Conservation (phyloP, 2,329 filamentous ascomycete genomes). For the Chaetoscypha palmicola region DNA sequence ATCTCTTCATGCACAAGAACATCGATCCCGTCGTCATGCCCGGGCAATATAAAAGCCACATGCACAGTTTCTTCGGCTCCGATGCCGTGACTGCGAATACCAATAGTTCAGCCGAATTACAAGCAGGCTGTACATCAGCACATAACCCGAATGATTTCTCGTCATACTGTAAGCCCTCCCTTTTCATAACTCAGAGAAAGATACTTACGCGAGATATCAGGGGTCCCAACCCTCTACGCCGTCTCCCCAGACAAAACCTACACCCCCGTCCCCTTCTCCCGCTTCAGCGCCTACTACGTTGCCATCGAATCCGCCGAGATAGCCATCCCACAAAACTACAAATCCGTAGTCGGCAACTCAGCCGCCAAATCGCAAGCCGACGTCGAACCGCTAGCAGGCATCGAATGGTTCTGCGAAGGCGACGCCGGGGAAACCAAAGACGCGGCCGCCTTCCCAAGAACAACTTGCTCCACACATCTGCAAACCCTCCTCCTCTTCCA, state of each 20-base stretch:
- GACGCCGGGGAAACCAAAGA: slow-evolving; percentile 22
- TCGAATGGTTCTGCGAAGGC: slow-evolving; percentile 35
- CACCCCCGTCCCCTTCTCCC: slow-evolving; percentile 30
- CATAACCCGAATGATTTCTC: slow-evolving; percentile 42
- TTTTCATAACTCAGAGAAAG: not conserved
- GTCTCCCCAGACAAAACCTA: slow-evolving; percentile 28
- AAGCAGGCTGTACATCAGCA: slow-evolving; percentile 38
- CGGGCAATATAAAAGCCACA: slow-evolving; percentile 35
- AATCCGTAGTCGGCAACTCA: slow-evolving; percentile 36
- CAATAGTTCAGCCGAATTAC: slow-evolving; percentile 32
- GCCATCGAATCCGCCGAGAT: slow-evolving; percentile 37
- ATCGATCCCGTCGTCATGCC: slow-evolving; percentile 39
- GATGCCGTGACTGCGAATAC: slow-evolving; percentile 36
- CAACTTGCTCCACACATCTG: slow-evolving; percentile 36
- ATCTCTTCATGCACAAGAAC: slow-evolving; percentile 38
- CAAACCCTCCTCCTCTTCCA: slow-evolving; percentile 40
- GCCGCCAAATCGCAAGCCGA: slow-evolving; percentile 30
- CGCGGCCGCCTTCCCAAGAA: slow-evolving; percentile 29
- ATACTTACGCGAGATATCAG: slow-evolving; percentile 13
- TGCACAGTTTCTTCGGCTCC: slow-evolving; percentile 40
- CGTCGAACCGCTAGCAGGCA: slow-evolving; percentile 27
- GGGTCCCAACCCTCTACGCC: slow-evolving; percentile 38
- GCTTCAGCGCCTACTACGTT: slow-evolving; percentile 42
- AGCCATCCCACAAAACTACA: slow-evolving; percentile 38
- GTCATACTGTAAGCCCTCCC: slow-evolving; percentile 34